Percentiles rank a stretch among this genome's conserved stretches.
These are phyloP conservation scores for Cercophora newfieldiana DNA, from an alignment of 495 filamentous ascomycete species.

Conservation along the genomic window DNA sequence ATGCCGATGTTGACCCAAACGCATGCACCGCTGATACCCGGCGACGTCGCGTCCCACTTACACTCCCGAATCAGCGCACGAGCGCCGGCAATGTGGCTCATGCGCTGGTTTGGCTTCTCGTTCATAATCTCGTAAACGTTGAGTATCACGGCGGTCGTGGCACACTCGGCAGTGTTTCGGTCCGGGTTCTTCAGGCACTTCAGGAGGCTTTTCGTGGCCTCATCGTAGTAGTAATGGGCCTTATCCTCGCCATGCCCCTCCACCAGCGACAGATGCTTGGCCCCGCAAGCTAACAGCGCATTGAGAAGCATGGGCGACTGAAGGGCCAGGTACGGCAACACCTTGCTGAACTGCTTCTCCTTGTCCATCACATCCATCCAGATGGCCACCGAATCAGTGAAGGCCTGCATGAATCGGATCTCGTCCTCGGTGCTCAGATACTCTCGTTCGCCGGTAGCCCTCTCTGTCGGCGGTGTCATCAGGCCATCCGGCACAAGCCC, in stretches of 20 bases:
- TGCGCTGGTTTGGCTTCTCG: slow-evolving; percentile 68
- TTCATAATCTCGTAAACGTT: slow-evolving; percentile 94
- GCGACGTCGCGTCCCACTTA: slow-evolving; percentile 78
- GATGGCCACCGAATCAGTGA: slow-evolving; percentile 84
- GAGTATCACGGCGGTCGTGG: slow-evolving; percentile 83
- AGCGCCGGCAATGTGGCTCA: slow-evolving; percentile 86
- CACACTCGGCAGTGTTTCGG: slow-evolving; percentile 81
- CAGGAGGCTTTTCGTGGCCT: slow-evolving; percentile 72
- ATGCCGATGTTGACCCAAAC: slow-evolving; percentile 94
- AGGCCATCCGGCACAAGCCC: slow-evolving; percentile 41
- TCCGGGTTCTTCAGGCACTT: slow-evolving; percentile 75
- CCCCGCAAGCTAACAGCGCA: slow-evolving; percentile 86
- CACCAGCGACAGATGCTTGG: slow-evolving; percentile 71
- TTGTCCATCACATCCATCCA: slow-evolving; percentile 95
- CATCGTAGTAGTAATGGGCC: slow-evolving; percentile 78
- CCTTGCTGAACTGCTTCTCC: slow-evolving; percentile 83
- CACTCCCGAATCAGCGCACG: slow-evolving; percentile 89
- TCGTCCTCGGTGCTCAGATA: slow-evolving; percentile 74
- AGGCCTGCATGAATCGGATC: slow-evolving; percentile 82
- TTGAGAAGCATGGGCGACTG: slow-evolving; percentile 89
- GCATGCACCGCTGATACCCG: slow-evolving; percentile 81
- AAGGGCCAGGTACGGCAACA: slow-evolving; percentile 78
- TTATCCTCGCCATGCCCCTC: slow-evolving; percentile 75
- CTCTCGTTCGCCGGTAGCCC: slow-evolving; percentile 40
- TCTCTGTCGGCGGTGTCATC: slow-evolving; percentile 53